Percentiles rank a stretch among this genome's conserved stretches.
These are phyloP conservation scores for Papiliotrema laurentii DNA, from an alignment of 1,284 basidiomycete species.

Conservation along the genomic window DNA sequence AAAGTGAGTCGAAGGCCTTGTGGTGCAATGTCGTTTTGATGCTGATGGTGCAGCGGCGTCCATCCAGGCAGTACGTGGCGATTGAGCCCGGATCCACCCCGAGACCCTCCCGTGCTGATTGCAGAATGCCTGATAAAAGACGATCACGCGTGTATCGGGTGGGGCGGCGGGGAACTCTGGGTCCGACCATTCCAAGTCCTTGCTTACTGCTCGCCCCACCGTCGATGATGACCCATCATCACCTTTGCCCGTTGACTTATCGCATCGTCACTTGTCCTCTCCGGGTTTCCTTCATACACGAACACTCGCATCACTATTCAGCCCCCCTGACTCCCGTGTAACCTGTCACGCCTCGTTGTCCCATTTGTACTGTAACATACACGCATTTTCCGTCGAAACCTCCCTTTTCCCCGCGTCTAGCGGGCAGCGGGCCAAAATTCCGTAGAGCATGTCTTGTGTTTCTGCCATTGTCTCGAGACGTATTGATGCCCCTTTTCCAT, in stretches of 20 bases:
- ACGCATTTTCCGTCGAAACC: too few relatives aligned
- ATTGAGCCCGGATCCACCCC: neutral
- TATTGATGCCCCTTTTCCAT: too few relatives aligned
- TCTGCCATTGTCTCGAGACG: too few relatives aligned
- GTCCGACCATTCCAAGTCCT: slow-evolving; percentile 43
- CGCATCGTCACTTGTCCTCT: neutral
- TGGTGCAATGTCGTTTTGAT: neutral
- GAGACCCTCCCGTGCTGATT: neutral
- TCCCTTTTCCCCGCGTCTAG: too few relatives aligned
- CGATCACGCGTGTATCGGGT: slow-evolving; percentile 44
- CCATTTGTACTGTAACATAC: neutral
- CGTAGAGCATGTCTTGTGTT: too few relatives aligned
- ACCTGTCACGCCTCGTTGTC: neutral
- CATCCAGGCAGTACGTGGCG: slow-evolving; percentile 39
- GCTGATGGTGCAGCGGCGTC: slow-evolving; percentile 23
- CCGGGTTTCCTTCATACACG: neutral
- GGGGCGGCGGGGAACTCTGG: slow-evolving; percentile 43
- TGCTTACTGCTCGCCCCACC: slow-evolving; percentile 19
- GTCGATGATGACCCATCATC: slow-evolving; percentile 1
- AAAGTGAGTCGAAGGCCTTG: slow-evolving; percentile 18
- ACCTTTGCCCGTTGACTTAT: neutral
- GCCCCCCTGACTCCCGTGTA: neutral
- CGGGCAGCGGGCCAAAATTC: too few relatives aligned
- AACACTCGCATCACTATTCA: slow-evolving; percentile 1
- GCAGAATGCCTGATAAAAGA: slow-evolving; percentile 39